phyloP scores from a whole-genome alignment of 352 stramenopile genomes.

The Pythium rhizo-oryzae region DNA sequence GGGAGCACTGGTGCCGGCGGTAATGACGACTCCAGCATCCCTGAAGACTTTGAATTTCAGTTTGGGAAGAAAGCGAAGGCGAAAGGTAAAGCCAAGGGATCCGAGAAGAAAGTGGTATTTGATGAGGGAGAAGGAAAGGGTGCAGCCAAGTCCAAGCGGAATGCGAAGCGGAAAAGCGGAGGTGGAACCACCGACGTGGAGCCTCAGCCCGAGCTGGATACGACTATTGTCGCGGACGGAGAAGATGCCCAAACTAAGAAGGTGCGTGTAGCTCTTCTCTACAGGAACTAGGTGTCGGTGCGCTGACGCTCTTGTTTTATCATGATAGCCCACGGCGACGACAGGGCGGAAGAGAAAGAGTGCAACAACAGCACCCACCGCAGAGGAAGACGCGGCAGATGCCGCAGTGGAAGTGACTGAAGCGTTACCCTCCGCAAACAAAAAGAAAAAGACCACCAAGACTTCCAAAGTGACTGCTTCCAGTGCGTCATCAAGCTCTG shows the following conservation, averaged over 20 bases:
- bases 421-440: conserved; percentile 25
- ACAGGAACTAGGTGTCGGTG: not conserved
- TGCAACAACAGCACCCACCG: conserved; percentile 7
- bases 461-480: not conserved
- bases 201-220: not conserved
- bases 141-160: conserved; percentile 6
- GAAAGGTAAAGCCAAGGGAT: conserved; percentile 17
- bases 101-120: conserved; percentile 34
- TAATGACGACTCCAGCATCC: conserved; percentile 18
- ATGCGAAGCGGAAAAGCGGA: not conserved
- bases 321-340: not conserved
- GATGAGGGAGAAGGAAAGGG: conserved; percentile 1
- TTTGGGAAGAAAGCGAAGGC: conserved; percentile 33
- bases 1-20: not conserved
- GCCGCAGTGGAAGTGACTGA: conserved; percentile 2
- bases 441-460: conserved; percentile 24
- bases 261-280: not conserved
- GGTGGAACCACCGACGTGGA: not conserved
- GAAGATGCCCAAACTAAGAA: conserved; percentile 7
- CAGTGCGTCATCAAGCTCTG: not conserved
- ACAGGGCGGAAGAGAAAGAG: conserved; percentile 20
- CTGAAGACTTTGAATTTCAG: conserved; percentile 41
- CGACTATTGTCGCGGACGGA: conserved; percentile 1
- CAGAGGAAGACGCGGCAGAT: not conserved
- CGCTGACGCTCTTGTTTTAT: not conserved